Base-by-base conservation (phyloP, 1,284 basidiomycete genomes). In the Leccinum brunneo-olivaceum region DNA sequence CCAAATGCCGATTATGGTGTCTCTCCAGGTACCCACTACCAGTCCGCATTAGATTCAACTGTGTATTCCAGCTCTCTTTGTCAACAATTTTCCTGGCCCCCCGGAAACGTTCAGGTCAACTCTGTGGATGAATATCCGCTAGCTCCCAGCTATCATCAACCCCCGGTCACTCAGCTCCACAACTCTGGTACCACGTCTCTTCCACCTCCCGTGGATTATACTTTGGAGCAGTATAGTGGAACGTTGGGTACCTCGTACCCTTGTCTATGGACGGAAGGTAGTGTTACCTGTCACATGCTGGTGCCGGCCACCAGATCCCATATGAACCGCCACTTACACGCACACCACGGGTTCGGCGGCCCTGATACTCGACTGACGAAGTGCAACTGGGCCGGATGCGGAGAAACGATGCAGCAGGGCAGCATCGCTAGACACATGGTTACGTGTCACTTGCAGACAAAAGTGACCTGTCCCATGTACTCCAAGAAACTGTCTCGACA, bases 371-470 rank as follows among this genome's bases (percentile, higher is more conserved):
- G 33, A 43, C 56, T 48, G 16, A 49, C 49, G 16, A 50, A 32
- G 30, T 58, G 56, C 42, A 16, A 27, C 34, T 62, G 56, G 56
- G 36, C 32, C 2, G 49, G 51, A 39, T 58, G 56, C 24, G 34
- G 30, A 20, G 51, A 54, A 28, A 49, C 15, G 14, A 58, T 58
- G 56, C 56, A 62, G 10, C 58, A 59, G 36, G 60, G 60, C 19
- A 58, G 58, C 41, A 55, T 58, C 16, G 60, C 58, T n/a, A 57
- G 60, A 23, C 60, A 58, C 25, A 42, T 57, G 52, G 60, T 58
- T 19, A 53, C 57, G 7, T 57, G 60, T 41, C 60, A 58, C 37
- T 42, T 58, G 4, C 56, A 57, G 38, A 54, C 56, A 1, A 58
- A 62, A 34, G 56, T 62, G 30, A 57, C 56, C 4, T 58, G 56